Evolutionary conservation across 208 protist species (phyloP), one percentile per base, ranked within the genome.

Genomic region (Trypanosoma caninum): DNA sequence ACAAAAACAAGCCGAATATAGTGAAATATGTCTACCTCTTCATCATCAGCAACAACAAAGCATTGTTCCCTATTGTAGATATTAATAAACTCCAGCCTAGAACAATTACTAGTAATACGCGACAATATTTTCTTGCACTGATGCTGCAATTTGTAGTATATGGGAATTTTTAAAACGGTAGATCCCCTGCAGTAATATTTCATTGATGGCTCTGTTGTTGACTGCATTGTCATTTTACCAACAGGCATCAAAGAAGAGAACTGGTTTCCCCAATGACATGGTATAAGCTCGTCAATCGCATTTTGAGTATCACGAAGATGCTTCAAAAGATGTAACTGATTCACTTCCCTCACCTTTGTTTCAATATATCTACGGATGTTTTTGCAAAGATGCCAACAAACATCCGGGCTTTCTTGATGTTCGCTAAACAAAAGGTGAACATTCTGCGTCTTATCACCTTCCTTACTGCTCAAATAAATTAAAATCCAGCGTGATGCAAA

Each of bases 141-240:
- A 59, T 95, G 83, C 71, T 95, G 89, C 46, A 95, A 63, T 62
- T 93, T 95, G 75, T 91, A 91, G 74, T 95, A 93, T 27, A 95
- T 77, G 0, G 89, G 89, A 45, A 95, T 85, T 52, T 84, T 74
- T 13, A 91, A 65, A 31, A 89, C 76, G 28, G 78, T 86, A 31
- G 46, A 60, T 11, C 89, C 89, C 1, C 59, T 72, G 33, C 89
- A 65, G 48, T 87, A 80, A 58, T 91, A 91, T 3, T 51, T 34
- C 13, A 47, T 47, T 13, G 70, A 37, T 28, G 67, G 31, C 20
- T 52, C 11, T 31, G 54, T 27, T 54, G 67, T 33, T 20, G 61
- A 38, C 52, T 58, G 41, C 14, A 31, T 58, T 34, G 66, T 53
- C 20, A 18, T 38, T 54, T 40, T 42, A 13, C 18, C 27, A 16